Base-by-base conservation (phyloP, 768 basidiomycete species). In the Holtermanniella nyarrowii region DNA sequence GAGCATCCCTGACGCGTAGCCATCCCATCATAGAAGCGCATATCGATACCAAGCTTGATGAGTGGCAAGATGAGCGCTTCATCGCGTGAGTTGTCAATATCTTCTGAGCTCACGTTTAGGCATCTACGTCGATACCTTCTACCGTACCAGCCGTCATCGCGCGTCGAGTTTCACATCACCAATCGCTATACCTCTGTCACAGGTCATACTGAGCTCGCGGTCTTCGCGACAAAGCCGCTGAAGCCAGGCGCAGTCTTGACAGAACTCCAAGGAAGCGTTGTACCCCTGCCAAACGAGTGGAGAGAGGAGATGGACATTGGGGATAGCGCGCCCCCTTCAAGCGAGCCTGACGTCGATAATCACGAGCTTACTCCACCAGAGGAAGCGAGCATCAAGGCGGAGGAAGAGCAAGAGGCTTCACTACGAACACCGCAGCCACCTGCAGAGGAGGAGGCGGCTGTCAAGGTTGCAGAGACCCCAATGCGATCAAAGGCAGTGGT, bases 111-210 rank as follows among this genome's bases (percentile, higher is more conserved):
- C 22, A 53, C 46, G 26, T 10, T 24, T 12, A 65, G 65, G 11
- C 70, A 71, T 50, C 55, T 71, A 4, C 58, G 63, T 14, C 56
- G 65, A 10, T 71, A 71, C 31, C 55, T 68, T 10, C 46, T 63
- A 11, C 55, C 63, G 11, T 55, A 62, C 42, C 42, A 40, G 14
- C 68, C 70, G 10, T 58, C 53, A 1, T 68, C 67, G 0, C 57
- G 70, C 10, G 43, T 71, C 31, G 70, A 71, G 23, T 65, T 71
- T 18, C 59, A 66, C 41, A 57, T 60, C 0, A 71, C 70, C 1
- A 42, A 57, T 21, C 56, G 68, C 20, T 71, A 71, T 48, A 49
- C 58, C 0, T 49, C 50, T 46, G 53, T 66, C 12, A 66, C 64
- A 18, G 61, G 65, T 3, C 68, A 69, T 27, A 57, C 60, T 14